These are phyloP conservation scores for Clavispora santaluciae DNA, from an alignment of 805 yeast genomes.

Conservation along the genomic window DNA sequence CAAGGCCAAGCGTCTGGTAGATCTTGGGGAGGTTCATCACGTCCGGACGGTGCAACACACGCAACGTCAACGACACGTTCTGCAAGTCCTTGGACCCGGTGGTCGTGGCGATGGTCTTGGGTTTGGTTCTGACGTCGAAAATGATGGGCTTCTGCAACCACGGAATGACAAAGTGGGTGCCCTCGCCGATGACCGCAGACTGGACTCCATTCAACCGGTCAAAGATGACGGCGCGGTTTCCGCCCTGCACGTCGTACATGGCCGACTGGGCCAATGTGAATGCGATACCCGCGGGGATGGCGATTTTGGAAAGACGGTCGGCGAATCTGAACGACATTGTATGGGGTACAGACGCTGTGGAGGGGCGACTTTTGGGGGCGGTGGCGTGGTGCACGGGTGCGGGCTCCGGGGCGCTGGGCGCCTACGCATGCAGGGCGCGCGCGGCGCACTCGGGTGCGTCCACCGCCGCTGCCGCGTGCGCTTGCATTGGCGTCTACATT, in stretches of 20 bases:
- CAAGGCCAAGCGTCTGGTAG: slow-evolving; percentile 87
- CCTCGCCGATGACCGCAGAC: slow-evolving; percentile 88
- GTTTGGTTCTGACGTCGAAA: slow-evolving; percentile 95
- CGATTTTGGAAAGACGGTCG: slow-evolving; percentile 42
- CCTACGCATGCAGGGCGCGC: no score
- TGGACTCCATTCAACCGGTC: slow-evolving; percentile 89
- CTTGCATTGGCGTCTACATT: no score
- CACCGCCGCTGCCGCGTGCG: no score
- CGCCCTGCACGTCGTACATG: slow-evolving; percentile 93
- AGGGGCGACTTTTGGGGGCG: neutral
- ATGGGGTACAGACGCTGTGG: neutral
- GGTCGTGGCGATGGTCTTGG: slow-evolving; percentile 90
- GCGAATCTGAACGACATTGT: slow-evolving; percentile 27
- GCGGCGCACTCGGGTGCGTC: no score
- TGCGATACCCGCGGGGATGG: slow-evolving; percentile 68
- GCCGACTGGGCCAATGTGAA: slow-evolving; percentile 73
- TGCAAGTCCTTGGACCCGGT: slow-evolving; percentile 98
- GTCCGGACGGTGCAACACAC: slow-evolving; percentile 93
- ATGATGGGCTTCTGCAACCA: slow-evolving; percentile 92
- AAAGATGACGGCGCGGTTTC: slow-evolving; percentile 91
- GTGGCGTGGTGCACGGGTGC: slow-evolving; percentile 1
- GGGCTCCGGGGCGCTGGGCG: no score
- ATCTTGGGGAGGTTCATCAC: slow-evolving; percentile 76
- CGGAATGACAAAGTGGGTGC: slow-evolving; percentile 92
- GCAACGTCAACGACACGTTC: slow-evolving; percentile 86